Percentiles rank a stretch among this genome's conserved stretches.
These are phyloP conservation scores for Taphrina pruni DNA, from an alignment of 1,139 yeast species.

Conservation along the genomic window DNA sequence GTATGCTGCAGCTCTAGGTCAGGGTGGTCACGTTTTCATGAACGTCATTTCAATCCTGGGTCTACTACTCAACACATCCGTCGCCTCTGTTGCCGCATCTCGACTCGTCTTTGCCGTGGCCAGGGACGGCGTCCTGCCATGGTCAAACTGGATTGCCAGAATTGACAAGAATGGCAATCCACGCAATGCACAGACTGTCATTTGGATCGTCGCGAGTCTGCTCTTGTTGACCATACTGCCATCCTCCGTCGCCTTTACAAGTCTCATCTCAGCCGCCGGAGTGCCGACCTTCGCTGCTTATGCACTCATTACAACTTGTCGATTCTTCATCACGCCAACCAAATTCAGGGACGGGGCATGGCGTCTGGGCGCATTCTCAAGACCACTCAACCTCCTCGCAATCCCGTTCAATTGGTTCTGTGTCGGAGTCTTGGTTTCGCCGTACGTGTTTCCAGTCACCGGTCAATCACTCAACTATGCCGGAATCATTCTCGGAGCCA, in stretches of 20 bases:
- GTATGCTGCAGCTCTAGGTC: constrained; percentile 49
- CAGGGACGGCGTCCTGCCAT: constrained; percentile 50
- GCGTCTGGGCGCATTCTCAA: constrained; percentile 47
- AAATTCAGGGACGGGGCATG: constrained; percentile 46
- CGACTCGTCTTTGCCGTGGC: constrained; percentile 49
- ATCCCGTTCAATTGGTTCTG: constrained; percentile 67
- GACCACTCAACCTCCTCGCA: constrained; percentile 53
- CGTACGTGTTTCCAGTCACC: constrained; percentile 67
- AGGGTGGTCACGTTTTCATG: constrained; percentile 48
- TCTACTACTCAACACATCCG: constrained; percentile 46
- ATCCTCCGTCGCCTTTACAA: constrained; percentile 48
- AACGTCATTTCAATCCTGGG: constrained; percentile 47
- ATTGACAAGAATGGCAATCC: constrained; percentile 48
- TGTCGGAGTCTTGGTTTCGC: constrained; percentile 69
- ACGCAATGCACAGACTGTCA: constrained; percentile 47
- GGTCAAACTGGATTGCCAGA: constrained; percentile 49
- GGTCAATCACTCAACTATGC: constrained; percentile 73
- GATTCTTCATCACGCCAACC: constrained; percentile 47
- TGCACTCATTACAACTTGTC: constrained; percentile 48
- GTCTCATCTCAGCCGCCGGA: constrained; percentile 49
- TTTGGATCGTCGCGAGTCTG: constrained; percentile 48
- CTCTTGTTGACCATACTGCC: constrained; percentile 48
- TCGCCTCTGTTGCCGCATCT: constrained; percentile 49
- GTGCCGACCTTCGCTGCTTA: constrained; percentile 49
- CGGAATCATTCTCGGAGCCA: constrained; percentile 66